These are phyloP conservation scores for Talaromyces sp. DNA, from an alignment of 2,329 filamentous ascomycete species.

Conservation along the genomic window DNA sequence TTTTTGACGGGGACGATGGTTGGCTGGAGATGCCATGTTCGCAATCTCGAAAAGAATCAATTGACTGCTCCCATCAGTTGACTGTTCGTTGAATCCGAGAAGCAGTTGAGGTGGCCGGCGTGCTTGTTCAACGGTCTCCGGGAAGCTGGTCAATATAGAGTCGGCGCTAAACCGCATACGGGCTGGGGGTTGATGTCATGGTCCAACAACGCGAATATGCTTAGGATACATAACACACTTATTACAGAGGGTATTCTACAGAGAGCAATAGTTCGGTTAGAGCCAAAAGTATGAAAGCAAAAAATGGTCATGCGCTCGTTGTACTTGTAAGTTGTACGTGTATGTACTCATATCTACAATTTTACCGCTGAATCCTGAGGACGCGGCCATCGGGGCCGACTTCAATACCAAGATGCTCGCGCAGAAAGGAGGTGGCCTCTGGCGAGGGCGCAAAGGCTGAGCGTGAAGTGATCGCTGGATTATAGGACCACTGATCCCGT, in stretches of 20 bases:
- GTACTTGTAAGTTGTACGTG: neutral
- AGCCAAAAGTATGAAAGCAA: neutral
- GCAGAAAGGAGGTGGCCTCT: slow-evolving; percentile 33
- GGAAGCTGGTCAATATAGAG: slow-evolving; percentile 1
- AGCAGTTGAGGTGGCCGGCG: neutral
- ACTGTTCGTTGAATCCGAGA: neutral
- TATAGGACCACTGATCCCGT: slow-evolving; percentile 36
- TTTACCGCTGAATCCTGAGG: slow-evolving; percentile 24
- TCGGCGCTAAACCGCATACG: neutral
- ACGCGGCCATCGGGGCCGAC: slow-evolving; percentile 31
- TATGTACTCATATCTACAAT: neutral
- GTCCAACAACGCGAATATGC: neutral
- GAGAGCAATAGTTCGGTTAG: neutral
- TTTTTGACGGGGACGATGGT: slow-evolving; percentile 44
- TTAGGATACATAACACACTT: neutral
- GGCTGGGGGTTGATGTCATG: neutral
- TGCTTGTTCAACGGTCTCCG: slow-evolving; percentile 35
- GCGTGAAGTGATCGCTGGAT: slow-evolving; percentile 17
- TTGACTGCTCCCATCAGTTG: neutral
- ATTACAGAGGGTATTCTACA: neutral
- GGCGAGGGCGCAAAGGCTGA: slow-evolving; percentile 26
- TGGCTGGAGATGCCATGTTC: slow-evolving; percentile 24
- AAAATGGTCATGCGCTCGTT: neutral
- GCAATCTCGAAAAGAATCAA: neutral
- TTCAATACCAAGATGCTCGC: slow-evolving; percentile 35